phyloP scores from a whole-genome alignment of 1,284 basidiomycete species.

The Apiotrichum akiyoshidainum region DNA sequence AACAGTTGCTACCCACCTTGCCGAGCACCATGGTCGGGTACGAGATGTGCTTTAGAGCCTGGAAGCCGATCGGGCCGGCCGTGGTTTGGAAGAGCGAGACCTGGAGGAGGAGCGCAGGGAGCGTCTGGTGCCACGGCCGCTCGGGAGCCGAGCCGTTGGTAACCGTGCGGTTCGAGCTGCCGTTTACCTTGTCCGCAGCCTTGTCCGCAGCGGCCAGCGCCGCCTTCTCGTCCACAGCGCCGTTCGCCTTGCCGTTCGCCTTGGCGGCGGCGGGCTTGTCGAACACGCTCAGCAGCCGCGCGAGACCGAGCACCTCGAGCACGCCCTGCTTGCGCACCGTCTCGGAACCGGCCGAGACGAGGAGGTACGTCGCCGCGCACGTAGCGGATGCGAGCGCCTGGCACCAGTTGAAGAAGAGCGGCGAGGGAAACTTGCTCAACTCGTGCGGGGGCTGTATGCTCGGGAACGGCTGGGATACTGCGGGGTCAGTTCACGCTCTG shows the following conservation, averaged over 20 bases:
- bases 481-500: not conserved
- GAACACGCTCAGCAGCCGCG: conserved; percentile 16
- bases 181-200: not conserved
- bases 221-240: not conserved
- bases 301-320: conserved; percentile 27
- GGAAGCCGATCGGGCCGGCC: conserved; percentile 92
- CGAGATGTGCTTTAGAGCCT: conserved; percentile 88
- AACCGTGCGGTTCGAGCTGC: conserved; percentile 15
- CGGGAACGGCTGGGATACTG: conserved; percentile 80
- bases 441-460: conserved; percentile 55
- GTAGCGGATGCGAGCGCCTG: conserved; percentile 78
- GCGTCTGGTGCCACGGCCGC: conserved; percentile 23
- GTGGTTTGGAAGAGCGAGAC: conserved; percentile 83
- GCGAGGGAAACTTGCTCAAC: conserved; percentile 69
- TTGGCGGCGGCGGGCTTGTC: not conserved
- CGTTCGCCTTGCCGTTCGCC: conserved; percentile 17
- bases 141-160: conserved; percentile 9
- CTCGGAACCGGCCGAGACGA: conserved; percentile 50
- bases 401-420: conserved; percentile 79
- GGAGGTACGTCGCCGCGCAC: conserved; percentile 75
- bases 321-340: conserved; percentile 15
- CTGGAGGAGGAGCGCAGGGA: conserved; percentile 64
- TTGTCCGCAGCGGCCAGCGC: not conserved
- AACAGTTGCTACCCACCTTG: conserved; percentile 55
- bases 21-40: conserved; percentile 98